A percentile compares a stretch with the other conserved stretches of the same genome.
phyloP scores from a whole-genome alignment of 2,329 filamentous ascomycete species.

The Fusarium sp. region DNA sequence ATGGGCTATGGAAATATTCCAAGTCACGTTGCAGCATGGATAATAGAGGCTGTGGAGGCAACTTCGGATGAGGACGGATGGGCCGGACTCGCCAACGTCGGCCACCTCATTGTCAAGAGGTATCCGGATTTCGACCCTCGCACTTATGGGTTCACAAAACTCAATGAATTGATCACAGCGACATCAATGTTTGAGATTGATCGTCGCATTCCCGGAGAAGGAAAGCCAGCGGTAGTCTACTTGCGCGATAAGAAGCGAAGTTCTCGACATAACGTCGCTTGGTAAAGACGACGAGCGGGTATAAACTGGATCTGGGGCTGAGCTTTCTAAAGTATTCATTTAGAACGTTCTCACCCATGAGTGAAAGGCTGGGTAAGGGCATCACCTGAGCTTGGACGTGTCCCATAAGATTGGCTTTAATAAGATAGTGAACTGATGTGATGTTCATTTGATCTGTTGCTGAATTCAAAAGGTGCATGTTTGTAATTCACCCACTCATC shows the following conservation, averaged over 20 bases:
- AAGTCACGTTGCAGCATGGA: background rate
- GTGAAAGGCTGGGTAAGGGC: too few relatives aligned
- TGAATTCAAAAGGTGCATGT: too few relatives aligned
- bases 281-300: too few relatives aligned
- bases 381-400: too few relatives aligned
- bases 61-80: slow-evolving; percentile 48
- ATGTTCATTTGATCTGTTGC: too few relatives aligned
- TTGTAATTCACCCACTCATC: too few relatives aligned
- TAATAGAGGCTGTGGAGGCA: slow-evolving; percentile 34
- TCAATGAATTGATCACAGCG: slow-evolving; percentile 35
- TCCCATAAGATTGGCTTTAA: too few relatives aligned
- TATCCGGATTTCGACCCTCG: slow-evolving; percentile 52
- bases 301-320: too few relatives aligned
- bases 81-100: slow-evolving; percentile 49
- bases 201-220: slow-evolving; percentile 2
- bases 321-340: too few relatives aligned
- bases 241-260: background rate
- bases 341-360: too few relatives aligned
- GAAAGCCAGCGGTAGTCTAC: slow-evolving; percentile 15
- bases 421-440: too few relatives aligned
- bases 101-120: slow-evolving; percentile 44
- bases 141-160: slow-evolving; percentile 47
- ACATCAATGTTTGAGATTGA: slow-evolving; percentile 10
- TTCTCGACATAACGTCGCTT: background rate
- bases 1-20: accelerated